Evolutionary conservation across 2,329 filamentous ascomycete genomes (phyloP).

Genomic region (Sporothrix dimorphospora): DNA sequence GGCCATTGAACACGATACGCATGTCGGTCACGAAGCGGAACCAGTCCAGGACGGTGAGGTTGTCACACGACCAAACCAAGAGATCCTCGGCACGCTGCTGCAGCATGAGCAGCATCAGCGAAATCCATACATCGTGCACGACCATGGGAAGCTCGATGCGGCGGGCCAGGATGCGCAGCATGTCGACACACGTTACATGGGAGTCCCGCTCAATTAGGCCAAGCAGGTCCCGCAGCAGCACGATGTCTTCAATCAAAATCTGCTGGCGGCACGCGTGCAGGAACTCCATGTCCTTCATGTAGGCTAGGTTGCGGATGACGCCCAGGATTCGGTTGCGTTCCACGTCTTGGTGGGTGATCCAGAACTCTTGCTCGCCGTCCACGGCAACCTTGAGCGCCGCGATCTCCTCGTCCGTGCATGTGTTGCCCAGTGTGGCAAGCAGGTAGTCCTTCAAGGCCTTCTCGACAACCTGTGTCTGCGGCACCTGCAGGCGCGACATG

Average conservation of each 20-base stretch:
- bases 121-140: slow-evolving; percentile 34
- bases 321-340: slow-evolving; percentile 34
- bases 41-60: slow-evolving; percentile 30
- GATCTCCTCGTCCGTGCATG: slow-evolving; percentile 21
- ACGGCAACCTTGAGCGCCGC: slow-evolving; percentile 27
- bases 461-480: slow-evolving; percentile 6
- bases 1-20: slow-evolving; percentile 25
- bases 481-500: slow-evolving; percentile 30
- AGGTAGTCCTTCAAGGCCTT: slow-evolving; percentile 32
- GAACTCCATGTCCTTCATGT: slow-evolving; percentile 29
- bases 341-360: slow-evolving; percentile 28
- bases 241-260: slow-evolving; percentile 34
- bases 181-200: slow-evolving; percentile 30
- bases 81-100: slow-evolving; percentile 28
- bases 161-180: slow-evolving; percentile 34
- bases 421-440: slow-evolving; percentile 31
- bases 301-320: slow-evolving; percentile 29
- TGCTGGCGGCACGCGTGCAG: slow-evolving; percentile 31
- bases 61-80: slow-evolving; percentile 33
- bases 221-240: slow-evolving; percentile 32
- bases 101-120: slow-evolving; percentile 32
- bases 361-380: slow-evolving; percentile 32
- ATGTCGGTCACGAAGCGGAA: slow-evolving; percentile 34
- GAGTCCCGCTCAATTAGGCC: slow-evolving; percentile 31
- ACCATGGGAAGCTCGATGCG: slow-evolving; percentile 29